phyloP scores from a whole-genome alignment of 441 rosid genomes.

The Populus hybrid region DNA sequence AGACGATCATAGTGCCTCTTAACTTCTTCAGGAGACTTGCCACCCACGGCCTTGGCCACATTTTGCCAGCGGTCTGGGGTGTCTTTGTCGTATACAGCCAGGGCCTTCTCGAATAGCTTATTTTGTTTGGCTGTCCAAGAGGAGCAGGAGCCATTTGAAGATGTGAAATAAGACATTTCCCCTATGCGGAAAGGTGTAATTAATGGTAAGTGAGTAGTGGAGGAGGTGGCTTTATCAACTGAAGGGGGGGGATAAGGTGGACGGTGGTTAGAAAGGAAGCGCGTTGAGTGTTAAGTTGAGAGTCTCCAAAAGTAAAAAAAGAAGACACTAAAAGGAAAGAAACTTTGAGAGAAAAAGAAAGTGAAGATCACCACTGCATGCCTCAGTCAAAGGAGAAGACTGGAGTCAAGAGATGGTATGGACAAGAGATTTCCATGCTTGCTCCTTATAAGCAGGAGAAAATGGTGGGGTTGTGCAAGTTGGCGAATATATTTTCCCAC shows the following conservation, averaged over 20 bases:
- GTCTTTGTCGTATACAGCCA: conserved; percentile 60
- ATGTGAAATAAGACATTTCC: conserved; percentile 47
- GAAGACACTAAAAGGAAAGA: conserved; percentile 12
- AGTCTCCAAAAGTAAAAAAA: conserved; percentile 4
- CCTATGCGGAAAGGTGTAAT: no score
- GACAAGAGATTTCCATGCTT: conserved; percentile 31
- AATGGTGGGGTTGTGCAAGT: conserved; percentile 46
- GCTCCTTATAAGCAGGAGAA: conserved; percentile 54
- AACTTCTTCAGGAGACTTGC: conserved; percentile 80
- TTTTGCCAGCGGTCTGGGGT: no score
- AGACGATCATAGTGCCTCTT: conserved; percentile 82
- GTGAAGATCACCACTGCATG: no score
- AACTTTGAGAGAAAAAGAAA: conserved; percentile 9
- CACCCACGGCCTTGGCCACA: conserved; percentile 52
- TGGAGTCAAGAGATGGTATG: conserved; percentile 37
- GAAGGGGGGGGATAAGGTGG: neutral
- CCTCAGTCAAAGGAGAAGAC: conserved; percentile 28
- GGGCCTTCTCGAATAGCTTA: conserved; percentile 84
- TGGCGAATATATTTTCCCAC: conserved; percentile 26
- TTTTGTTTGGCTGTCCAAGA: conserved; percentile 84
- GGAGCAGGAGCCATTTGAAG: conserved; percentile 50
- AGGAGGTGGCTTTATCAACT: no score
- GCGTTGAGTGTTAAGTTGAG: neutral
- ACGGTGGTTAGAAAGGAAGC: conserved; percentile 3
- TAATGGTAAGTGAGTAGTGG: neutral